Conservation (phyloP, 371 early-diverging fungal genomes). For the Circinella umbellata region DNA sequence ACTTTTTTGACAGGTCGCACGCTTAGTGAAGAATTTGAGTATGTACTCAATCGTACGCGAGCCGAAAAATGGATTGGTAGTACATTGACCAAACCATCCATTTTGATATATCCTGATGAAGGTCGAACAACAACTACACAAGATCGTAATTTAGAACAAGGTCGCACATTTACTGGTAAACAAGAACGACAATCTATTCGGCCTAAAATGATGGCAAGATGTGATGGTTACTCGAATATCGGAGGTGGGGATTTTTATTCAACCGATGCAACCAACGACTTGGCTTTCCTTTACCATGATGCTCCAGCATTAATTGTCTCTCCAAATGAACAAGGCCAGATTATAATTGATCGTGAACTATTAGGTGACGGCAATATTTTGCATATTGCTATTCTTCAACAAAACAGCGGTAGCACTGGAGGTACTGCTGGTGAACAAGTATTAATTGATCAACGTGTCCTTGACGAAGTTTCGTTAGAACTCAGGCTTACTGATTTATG, state of each 20-base stretch:
- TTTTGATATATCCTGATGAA: slow-evolving; percentile 56
- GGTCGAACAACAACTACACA: not conserved
- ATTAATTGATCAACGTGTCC: slow-evolving; percentile 16
- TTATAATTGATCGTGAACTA: slow-evolving; percentile 24
- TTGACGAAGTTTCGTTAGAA: slow-evolving; percentile 21
- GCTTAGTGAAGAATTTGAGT: slow-evolving; percentile 62
- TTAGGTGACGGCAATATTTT: slow-evolving; percentile 41
- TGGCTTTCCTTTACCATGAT: slow-evolving; percentile 32
- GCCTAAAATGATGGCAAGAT: not conserved
- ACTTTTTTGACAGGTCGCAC: slow-evolving; percentile 43
- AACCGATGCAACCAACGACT: not conserved
- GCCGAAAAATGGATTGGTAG: slow-evolving; percentile 58
- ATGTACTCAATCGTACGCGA: slow-evolving; percentile 55
- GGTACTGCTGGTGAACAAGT: slow-evolving; percentile 26
- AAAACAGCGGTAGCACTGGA: no score
- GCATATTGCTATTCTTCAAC: slow-evolving; percentile 33
- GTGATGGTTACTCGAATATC: not conserved
- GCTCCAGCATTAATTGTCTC: slow-evolving; percentile 24
- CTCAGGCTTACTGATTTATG: slow-evolving; percentile 22
- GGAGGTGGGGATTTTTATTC: not conserved
- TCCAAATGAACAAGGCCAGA: slow-evolving; percentile 20
- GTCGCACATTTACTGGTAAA: not conserved
- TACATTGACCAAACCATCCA: slow-evolving; percentile 53
- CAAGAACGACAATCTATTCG: not conserved
- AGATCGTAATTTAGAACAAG: not conserved